These are phyloP conservation scores for Solanum lycopersicoides DNA, from an alignment of 257 asterid genomes.

Conservation along the genomic window DNA sequence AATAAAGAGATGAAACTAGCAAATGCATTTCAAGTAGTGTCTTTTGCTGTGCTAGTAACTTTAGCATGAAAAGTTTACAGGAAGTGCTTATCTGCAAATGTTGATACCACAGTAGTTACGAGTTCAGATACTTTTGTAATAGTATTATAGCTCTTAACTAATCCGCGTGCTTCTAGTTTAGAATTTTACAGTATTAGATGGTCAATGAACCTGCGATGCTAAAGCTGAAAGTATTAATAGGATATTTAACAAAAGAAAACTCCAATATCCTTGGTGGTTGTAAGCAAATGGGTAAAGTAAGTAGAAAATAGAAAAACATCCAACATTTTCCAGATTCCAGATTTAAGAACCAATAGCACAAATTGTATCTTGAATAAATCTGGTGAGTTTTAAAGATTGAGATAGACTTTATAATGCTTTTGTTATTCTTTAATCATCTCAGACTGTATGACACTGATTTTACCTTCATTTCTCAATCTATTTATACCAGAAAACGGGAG, in stretches of 20 bases:
- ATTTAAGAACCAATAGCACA: background rate
- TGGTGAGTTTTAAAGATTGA: background rate
- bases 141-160: background rate
- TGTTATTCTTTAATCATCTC: background rate
- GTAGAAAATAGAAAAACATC: background rate
- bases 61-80: background rate
- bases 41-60: background rate
- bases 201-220: background rate
- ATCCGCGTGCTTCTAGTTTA: background rate
- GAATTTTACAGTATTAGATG: background rate
- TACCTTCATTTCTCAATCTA: background rate
- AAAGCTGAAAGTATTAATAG: background rate
- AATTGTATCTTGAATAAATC: background rate
- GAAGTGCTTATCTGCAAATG: background rate
- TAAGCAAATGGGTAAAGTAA: background rate
- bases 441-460: background rate
- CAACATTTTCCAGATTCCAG: background rate
- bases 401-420: background rate
- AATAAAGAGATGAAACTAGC: background rate
- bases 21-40: background rate
- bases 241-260: background rate
- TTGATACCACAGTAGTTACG: background rate
- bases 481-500: background rate
- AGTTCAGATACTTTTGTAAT: background rate
- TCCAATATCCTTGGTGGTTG: background rate